A percentile compares a stretch with the other conserved stretches of the same genome.
Conservation (phyloP, 768 basidiomycete genomes). For the Pisolithus orientalis region DNA sequence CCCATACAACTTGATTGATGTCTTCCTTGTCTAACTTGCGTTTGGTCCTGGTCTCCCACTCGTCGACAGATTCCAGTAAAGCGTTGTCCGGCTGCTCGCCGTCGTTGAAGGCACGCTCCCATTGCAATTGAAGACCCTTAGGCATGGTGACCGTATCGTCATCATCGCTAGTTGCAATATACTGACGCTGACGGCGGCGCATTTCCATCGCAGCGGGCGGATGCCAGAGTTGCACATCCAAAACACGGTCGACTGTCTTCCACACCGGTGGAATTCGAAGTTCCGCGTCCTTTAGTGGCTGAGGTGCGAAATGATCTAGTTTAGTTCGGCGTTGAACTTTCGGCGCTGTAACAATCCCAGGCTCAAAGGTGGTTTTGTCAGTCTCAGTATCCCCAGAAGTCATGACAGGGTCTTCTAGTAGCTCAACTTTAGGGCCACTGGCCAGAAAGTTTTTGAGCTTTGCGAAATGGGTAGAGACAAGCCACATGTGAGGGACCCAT, state of each 20-base stretch:
- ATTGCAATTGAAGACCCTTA: slow-evolving; percentile 18
- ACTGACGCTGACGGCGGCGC: slow-evolving; percentile 11
- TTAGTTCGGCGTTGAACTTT: slow-evolving; percentile 10
- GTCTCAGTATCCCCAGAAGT: slow-evolving; percentile 20
- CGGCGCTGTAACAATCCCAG: slow-evolving; percentile 22
- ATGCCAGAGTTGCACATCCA: slow-evolving; percentile 71
- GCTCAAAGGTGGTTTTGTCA: slow-evolving; percentile 34
- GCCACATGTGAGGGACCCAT: slow-evolving; percentile 95
- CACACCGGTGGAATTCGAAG: slow-evolving; percentile 68
- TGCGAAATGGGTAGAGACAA: slow-evolving; percentile 54
- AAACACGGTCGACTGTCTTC: slow-evolving; percentile 88
- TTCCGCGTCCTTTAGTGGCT: slow-evolving; percentile 64
- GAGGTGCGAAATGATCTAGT: slow-evolving; percentile 21
- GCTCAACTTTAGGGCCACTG: slow-evolving; percentile 60
- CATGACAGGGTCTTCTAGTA: slow-evolving; percentile 45
- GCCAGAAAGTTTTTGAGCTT: slow-evolving; percentile 76
- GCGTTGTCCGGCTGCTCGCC: slow-evolving; percentile 60
- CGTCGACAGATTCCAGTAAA: slow-evolving; percentile 52
- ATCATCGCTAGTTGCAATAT: slow-evolving; percentile 12
- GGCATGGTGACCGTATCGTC: slow-evolving; percentile 22
- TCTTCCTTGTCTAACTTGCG: slow-evolving; percentile 38
- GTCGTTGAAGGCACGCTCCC: slow-evolving; percentile 38
- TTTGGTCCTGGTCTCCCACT: slow-evolving; percentile 43
- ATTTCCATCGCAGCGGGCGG: slow-evolving; percentile 25
- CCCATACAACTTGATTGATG: slow-evolving; percentile 65